These are phyloP conservation scores for Lodderomyces metapsilosis DNA, from an alignment of 1,139 yeast species.

Conservation along the genomic window DNA sequence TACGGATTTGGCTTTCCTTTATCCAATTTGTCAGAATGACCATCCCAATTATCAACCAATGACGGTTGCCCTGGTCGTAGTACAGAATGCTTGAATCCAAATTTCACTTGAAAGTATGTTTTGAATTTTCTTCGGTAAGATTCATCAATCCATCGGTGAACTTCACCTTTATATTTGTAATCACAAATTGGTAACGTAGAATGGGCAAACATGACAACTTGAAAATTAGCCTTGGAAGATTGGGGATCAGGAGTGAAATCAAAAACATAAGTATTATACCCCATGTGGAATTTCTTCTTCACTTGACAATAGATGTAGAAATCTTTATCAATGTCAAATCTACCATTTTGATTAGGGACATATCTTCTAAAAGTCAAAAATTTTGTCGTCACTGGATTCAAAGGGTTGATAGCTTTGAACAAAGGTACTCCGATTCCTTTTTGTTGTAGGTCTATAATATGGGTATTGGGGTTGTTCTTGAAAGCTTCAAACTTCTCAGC, in stretches of 20 bases:
- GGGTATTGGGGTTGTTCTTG: constrained; percentile 8
- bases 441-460: constrained; percentile 8
- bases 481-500: constrained; percentile 12
- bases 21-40: constrained; percentile 10
- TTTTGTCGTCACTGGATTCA: constrained; percentile 8
- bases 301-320: constrained; percentile 13
- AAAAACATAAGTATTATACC: constrained; percentile 12
- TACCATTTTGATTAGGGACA: constrained; percentile 9
- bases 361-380: constrained; percentile 13
- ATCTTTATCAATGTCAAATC: constrained; percentile 13
- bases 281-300: constrained; percentile 8
- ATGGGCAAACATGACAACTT: constrained; percentile 13
- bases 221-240: constrained; percentile 8
- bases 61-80: constrained; percentile 9
- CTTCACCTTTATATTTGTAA: constrained; percentile 13
- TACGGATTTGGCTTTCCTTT: constrained; percentile 10
- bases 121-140: constrained; percentile 6
- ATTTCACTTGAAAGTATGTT: constrained; percentile 11
- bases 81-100: constrained; percentile 12
- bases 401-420: constrained; percentile 10
- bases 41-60: constrained; percentile 16
- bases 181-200: constrained; percentile 13
- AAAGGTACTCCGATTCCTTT: constrained; percentile 14
- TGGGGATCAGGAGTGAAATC: constrained; percentile 13
- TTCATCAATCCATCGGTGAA: constrained; percentile 15